phyloP scores from a whole-genome alignment of 176 grass and related monocot species.

The Bromus sterilis region DNA sequence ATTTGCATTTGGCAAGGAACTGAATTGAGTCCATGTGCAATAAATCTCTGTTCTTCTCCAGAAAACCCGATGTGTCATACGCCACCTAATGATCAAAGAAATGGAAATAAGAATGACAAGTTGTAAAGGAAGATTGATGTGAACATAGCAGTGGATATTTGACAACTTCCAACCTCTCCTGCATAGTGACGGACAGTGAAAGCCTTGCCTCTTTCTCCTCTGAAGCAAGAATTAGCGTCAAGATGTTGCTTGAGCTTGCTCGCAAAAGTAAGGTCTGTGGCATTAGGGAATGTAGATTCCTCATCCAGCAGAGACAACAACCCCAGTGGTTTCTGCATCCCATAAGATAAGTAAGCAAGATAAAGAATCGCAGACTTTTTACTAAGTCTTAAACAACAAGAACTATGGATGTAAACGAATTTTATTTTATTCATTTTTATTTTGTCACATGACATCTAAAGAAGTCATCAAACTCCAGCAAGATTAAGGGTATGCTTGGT shows the following conservation, averaged over 20 bases:
- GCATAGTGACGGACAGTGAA: slow-evolving; percentile 85
- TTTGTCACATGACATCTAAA: neutral
- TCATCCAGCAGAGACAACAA: slow-evolving; percentile 93
- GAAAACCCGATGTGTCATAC: slow-evolving; percentile 88
- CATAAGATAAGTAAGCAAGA: neutral
- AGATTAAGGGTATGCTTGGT: neutral
- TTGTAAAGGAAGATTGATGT: slow-evolving; percentile 5
- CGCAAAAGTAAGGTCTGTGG: slow-evolving; percentile 92
- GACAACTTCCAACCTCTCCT: slow-evolving; percentile 74
- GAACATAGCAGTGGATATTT: neutral
- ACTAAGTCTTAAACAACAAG: neutral
- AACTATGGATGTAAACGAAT: neutral
- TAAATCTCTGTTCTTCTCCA: slow-evolving; percentile 98
- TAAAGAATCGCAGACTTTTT: neutral
- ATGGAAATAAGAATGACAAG: neutral
- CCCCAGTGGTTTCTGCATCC: slow-evolving; percentile 75
- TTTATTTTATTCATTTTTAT: neutral
- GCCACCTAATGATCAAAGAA: slow-evolving; percentile 44
- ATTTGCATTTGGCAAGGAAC: slow-evolving; percentile 73
- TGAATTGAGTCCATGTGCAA: slow-evolving; percentile 93
- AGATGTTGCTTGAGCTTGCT: slow-evolving; percentile 95
- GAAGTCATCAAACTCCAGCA: neutral
- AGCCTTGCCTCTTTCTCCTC: slow-evolving; percentile 86
- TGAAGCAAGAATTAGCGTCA: slow-evolving; percentile 63
- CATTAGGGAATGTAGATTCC: slow-evolving; percentile 96